Base-by-base conservation (phyloP, 306 rosid species). In the Castanopsis chinensis region DNA sequence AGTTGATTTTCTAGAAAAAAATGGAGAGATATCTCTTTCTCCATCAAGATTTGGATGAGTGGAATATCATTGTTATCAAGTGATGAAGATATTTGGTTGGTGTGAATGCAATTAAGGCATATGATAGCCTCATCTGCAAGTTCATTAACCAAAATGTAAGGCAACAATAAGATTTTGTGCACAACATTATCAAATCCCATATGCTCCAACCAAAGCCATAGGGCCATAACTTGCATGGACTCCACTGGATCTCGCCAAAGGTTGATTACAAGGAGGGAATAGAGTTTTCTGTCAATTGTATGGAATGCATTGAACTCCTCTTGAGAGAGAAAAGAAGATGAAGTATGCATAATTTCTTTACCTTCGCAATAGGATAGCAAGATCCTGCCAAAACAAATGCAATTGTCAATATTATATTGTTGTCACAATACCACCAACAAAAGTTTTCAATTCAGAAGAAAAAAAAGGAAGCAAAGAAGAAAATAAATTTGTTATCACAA, bases 161-260 rank as follows among this genome's bases (percentile, higher is more conserved):
- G 97, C 58, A 92, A 67, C 3, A 85, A 20, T 0, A 80, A 23
- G 13, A 87, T 75, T 12, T 75, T 88, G 4, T 56, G 68, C 15
- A 91, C 88, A 6, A 86, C 67, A 23, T 88, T 80, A 17, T 37
- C 76, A 55, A 82, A 91, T 0, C 94, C 90, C 9, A 45, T 76
- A n/a, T 51, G 77, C 83, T 94, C 98, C 28, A 94, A 45, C 97
- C 97, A 94, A 33, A 92, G 88, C 91, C 97, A 91, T 57, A 92
- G 71, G 2, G 88, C 91, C 74, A 91, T 37, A 0, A 89, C 72
- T 28, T 86, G 91, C 84, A 92, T 86, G 19, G 93, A 78, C 65
- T 94, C 93, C 1, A 75, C 23, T 1, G 97, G 94, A 4, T 92
- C 94, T 0, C 97, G 79, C 8, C 30, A 21, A 0, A 92, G 90